phyloP scores from a whole-genome alignment of 2,329 filamentous ascomycete genomes.

The Nigrospora osmanthi region DNA sequence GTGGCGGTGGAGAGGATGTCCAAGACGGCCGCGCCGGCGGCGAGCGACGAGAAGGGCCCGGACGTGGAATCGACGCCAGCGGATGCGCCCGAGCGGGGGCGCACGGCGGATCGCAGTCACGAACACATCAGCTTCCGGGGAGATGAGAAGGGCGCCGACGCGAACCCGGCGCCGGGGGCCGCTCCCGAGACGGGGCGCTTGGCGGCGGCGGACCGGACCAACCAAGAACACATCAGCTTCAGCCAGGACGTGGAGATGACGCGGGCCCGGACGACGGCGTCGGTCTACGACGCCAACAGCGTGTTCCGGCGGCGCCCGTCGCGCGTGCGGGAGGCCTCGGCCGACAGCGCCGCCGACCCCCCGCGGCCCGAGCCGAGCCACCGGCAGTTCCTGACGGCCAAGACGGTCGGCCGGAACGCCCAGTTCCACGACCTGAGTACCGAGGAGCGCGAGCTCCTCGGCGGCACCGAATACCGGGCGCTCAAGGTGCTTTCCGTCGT shows the following conservation, averaged over 20 bases:
- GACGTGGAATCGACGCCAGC: neutral
- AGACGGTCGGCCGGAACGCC: conserved; percentile 32
- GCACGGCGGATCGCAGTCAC: neutral
- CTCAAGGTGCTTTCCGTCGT: conserved; percentile 39
- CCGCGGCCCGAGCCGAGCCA: neutral
- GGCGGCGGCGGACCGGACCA: neutral
- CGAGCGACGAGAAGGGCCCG: neutral
- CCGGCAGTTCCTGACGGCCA: conserved; percentile 3
- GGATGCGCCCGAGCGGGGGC: neutral
- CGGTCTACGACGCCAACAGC: neutral
- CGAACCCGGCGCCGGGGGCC: neutral
- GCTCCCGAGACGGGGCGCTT: neutral
- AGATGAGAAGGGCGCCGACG: neutral
- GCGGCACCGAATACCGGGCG: conserved; percentile 45
- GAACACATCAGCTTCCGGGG: conserved; percentile 4
- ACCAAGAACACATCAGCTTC: conserved; percentile 5
- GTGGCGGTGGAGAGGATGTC: conserved; percentile 2
- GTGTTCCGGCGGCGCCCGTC: neutral
- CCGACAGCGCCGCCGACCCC: neutral
- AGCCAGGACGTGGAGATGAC: neutral
- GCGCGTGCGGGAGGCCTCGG: neutral
- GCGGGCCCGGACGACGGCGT: neutral
- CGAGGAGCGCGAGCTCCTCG: conserved; percentile 38
- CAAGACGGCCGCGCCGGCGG: neutral
- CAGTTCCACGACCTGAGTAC: conserved; percentile 39